Conservation (phyloP, 169 alveolate species). For the Plasmodium fragile region DNA sequence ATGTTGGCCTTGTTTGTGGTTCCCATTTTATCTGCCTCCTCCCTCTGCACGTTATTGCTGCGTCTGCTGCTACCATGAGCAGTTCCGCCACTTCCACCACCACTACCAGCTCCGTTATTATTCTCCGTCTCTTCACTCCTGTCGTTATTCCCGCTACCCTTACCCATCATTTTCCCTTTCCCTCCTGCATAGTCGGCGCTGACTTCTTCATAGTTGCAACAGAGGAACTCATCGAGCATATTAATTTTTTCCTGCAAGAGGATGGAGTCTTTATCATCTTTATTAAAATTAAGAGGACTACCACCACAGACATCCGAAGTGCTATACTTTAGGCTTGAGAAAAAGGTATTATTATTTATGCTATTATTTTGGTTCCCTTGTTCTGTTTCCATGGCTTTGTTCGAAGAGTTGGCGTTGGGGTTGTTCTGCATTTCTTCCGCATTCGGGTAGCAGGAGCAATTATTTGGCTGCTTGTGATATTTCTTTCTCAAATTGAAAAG, state of each 20-base stretch:
- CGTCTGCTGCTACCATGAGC: not conserved
- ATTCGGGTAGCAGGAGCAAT: conserved; percentile 13
- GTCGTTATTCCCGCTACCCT: not conserved
- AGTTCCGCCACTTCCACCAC: not conserved
- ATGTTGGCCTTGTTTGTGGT: conserved; percentile 14
- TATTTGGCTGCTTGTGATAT: conserved; percentile 33
- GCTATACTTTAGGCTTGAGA: not conserved
- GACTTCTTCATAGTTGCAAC: conserved; percentile 7
- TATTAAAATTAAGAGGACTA: not conserved
- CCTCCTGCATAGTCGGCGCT: not conserved
- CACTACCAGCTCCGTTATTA: not conserved
- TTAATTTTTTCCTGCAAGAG: not conserved
- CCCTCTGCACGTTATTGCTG: not conserved
- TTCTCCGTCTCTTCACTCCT: not conserved
- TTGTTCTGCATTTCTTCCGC: not conserved
- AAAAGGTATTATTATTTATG: not conserved
- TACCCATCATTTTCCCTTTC: not conserved
- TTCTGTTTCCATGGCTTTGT: not conserved
- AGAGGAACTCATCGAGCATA: not conserved
- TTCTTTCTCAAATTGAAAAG: conserved; percentile 62
- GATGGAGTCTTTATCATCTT: not conserved
- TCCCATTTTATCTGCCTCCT: conserved; percentile 11
- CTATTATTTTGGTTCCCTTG: not conserved
- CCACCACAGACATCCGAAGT: not conserved
- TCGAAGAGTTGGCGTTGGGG: not conserved